Conservation (phyloP, 352 stramenopile species). For the Sclerospora graminicola region DNA sequence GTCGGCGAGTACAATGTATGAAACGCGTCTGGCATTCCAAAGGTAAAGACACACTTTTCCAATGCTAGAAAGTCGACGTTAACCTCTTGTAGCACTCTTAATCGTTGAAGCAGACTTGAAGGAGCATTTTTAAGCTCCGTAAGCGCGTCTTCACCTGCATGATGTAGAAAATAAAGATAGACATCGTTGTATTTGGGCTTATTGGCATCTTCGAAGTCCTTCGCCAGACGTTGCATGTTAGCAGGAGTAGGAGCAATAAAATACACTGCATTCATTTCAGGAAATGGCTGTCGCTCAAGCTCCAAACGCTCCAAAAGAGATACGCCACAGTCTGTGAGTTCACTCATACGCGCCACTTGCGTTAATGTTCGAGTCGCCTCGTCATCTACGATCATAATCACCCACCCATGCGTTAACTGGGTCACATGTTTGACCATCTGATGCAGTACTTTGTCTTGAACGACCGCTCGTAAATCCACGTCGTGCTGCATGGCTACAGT, state of each 20-base stretch:
- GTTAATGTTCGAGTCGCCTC: slow-evolving; percentile 89
- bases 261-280: slow-evolving; percentile 96
- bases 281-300: slow-evolving; percentile 92
- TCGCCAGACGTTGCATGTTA: slow-evolving; percentile 75
- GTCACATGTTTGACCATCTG: slow-evolving; percentile 82
- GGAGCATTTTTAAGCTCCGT: slow-evolving; percentile 76
- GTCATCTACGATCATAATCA: slow-evolving; percentile 94
- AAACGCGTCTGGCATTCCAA: slow-evolving; percentile 85
- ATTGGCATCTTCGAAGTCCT: slow-evolving; percentile 65
- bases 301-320: slow-evolving; percentile 94
- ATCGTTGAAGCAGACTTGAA: slow-evolving; percentile 57
- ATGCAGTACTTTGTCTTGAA: slow-evolving; percentile 68
- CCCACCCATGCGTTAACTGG: slow-evolving; percentile 62
- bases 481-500: slow-evolving; percentile 22
- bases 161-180: slow-evolving; percentile 92
- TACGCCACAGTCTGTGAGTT: slow-evolving; percentile 95
- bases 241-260: slow-evolving; percentile 84
- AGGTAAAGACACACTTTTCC: slow-evolving; percentile 90
- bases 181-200: slow-evolving; percentile 90
- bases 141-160: slow-evolving; percentile 69
- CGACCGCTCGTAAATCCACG: slow-evolving; percentile 64
- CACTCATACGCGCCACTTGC: slow-evolving; percentile 94
- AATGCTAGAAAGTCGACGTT: slow-evolving; percentile 95
- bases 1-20: slow-evolving; percentile 70
- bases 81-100: slow-evolving; percentile 89